Evolutionary conservation across 1,139 yeast species (phyloP), one percentile per base, ranked within the genome.

Genomic region (Magnusiomyces suaveolens): DNA sequence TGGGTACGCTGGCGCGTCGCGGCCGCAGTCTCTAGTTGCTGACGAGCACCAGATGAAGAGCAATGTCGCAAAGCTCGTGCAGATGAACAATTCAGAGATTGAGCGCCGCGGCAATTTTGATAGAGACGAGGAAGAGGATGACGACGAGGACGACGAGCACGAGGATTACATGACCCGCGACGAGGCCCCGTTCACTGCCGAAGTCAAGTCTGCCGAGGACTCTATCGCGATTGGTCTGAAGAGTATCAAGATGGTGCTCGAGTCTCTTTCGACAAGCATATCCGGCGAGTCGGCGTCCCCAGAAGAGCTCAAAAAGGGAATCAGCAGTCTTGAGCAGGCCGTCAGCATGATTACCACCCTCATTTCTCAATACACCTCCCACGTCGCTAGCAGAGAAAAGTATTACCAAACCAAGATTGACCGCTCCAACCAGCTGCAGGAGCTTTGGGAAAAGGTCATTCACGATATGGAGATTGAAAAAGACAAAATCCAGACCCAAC

Each of bases 401-500:
- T 62, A 57, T 49, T 69, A 82, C 56, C 64, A 72, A 48, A 77
- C 78, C 55, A 76, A 75, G 60, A 73, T 87, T 53, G 85, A 84
- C 54, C 81, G 90, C 60, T 95, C 90, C 63, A 77, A 80, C 49
- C 92, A 87, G 66, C 81, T 89, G 53, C 89, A 90, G 64, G 79
- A 83, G 51, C 76, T 90, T 51, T 92, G 99, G 99, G 96, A 90
- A 62, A 81, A 80, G 60, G 87, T 95, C 2, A 85, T 92, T 59
- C 84, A 84, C 56, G 90, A 86, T 57, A 72, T 92, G 56, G 97
- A 94, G 68, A 72, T 79, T 44, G 97, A 92, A 67, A 82, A 88
- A 61, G 81, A 83, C 50, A 79, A 79, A 58, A 82, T 95, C 59
- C 95, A 87, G 65, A 79, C 78, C 14, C 84, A 85, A 63, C 76